These are phyloP conservation scores for Leccinum variicolor DNA, from an alignment of 768 basidiomycete genomes.

Conservation along the genomic window DNA sequence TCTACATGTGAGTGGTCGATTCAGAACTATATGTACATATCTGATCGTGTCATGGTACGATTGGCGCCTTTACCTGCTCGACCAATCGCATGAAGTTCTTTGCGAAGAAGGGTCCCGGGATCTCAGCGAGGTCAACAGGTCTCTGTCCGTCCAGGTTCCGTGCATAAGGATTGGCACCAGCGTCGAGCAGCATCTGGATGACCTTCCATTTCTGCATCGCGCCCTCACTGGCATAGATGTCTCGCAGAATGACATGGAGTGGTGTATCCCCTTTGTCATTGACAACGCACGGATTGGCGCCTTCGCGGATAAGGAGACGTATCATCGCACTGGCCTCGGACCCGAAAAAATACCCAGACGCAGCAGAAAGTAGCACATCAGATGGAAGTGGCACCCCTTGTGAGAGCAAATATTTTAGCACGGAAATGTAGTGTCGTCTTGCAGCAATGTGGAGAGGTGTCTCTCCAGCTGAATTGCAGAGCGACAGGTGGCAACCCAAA, in stretches of 20 bases:
- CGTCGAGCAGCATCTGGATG: not conserved
- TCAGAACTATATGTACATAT: not conserved
- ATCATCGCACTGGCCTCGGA: not conserved
- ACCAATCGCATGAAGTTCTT: not conserved
- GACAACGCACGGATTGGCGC: not conserved
- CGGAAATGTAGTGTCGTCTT: not conserved
- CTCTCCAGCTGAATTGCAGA: not conserved
- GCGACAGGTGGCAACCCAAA: not conserved
- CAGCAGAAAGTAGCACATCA: not conserved
- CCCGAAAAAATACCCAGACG: accelerated
- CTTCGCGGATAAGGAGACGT: not conserved
- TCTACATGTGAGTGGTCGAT: not conserved
- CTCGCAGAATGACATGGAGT: not conserved
- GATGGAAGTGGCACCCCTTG: not conserved
- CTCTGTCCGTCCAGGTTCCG: not conserved
- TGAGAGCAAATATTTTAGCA: not conserved
- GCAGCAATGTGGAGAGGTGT: not conserved
- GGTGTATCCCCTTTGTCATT: not conserved
- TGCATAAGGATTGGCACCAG: no score
- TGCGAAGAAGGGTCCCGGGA: not conserved
- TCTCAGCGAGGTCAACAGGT: not conserved
- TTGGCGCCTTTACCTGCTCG: not conserved
- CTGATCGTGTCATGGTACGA: not conserved
- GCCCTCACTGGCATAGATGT: no score
- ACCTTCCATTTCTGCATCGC: not conserved